phyloP scores from a whole-genome alignment of 805 yeast genomes.

The Candida peoriensis region DNA sequence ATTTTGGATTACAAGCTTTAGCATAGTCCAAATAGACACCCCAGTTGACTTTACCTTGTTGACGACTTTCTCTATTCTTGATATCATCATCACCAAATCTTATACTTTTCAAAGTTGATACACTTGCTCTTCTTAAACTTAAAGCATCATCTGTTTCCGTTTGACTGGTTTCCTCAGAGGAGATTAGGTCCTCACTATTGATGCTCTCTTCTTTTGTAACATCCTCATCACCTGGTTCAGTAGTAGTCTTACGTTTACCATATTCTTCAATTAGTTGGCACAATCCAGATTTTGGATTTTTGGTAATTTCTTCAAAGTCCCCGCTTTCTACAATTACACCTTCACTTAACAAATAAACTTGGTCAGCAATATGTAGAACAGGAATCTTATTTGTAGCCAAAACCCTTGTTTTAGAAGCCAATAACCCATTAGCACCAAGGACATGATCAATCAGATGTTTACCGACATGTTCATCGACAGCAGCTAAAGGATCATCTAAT shows the following conservation, averaged over 20 bases:
- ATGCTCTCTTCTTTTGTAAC: constrained; percentile 26
- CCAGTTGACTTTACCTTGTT: constrained; percentile 94
- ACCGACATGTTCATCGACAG: constrained; percentile 97
- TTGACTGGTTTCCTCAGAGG: constrained; percentile 23
- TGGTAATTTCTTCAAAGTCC: constrained; percentile 47
- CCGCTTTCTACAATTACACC: constrained; percentile 70
- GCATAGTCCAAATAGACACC: constrained; percentile 78
- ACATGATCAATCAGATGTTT: constrained; percentile 79
- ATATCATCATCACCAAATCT: constrained; percentile 30
- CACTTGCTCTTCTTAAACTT: constrained; percentile 60
- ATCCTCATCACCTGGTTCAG: too few species aligned
- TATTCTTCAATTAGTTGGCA: constrained; percentile 54
- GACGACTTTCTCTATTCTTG: constrained; percentile 66
- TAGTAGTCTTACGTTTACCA: constrained; percentile 31
- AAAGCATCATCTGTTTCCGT: constrained; percentile 26
- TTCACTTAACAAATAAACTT: constrained; percentile 61
- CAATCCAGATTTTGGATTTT: constrained; percentile 42
- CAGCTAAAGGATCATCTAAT: constrained; percentile 90
- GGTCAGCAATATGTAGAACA: constrained; percentile 71
- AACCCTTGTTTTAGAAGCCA: constrained; percentile 67
- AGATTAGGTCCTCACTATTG: constrained; percentile 14
- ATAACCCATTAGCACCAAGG: constrained; percentile 73
- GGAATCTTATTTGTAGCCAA: constrained; percentile 85
- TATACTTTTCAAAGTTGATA: constrained; percentile 38
- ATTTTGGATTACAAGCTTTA: constrained; percentile 72